A percentile compares a stretch with the other conserved stretches of the same genome.
phyloP scores from a whole-genome alignment of 805 yeast genomes.

The Candida schatavii region DNA sequence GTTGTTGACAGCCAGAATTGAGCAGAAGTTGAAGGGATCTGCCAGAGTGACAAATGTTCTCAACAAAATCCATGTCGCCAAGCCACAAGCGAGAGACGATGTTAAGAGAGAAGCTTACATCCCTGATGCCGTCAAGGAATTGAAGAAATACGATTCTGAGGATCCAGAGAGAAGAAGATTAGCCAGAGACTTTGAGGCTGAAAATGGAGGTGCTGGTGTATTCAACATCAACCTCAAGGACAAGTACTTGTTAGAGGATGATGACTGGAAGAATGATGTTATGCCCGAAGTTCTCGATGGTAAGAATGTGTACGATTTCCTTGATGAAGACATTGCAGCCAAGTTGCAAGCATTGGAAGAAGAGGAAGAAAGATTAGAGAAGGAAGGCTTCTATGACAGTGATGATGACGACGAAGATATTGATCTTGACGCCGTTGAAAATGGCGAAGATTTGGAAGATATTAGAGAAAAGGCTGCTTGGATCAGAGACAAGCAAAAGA shows the following conservation, averaged over 20 bases:
- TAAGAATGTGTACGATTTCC: constrained; percentile 93
- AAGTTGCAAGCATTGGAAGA: constrained; percentile 94
- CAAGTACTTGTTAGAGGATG: constrained; percentile 87
- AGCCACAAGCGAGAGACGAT: constrained; percentile 87
- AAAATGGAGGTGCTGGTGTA: constrained; percentile 99
- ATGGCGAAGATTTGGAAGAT: constrained; percentile 63
- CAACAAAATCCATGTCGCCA: constrained; percentile 93
- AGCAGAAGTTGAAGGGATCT: constrained; percentile 91
- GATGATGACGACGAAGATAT: constrained; percentile 52
- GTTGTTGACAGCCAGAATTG: constrained; percentile 90
- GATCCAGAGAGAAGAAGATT: constrained; percentile 82
- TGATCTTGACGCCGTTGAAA: constrained; percentile 21
- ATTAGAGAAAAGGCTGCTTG: constrained; percentile 85
- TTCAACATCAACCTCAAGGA: constrained; percentile 91
- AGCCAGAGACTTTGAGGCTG: constrained; percentile 87
- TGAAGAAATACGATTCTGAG: constrained; percentile 67
- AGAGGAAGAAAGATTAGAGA: constrained; percentile 91
- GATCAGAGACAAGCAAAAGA: constrained; percentile 94
- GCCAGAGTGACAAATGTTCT: constrained; percentile 84
- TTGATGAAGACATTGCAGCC: constrained; percentile 92
- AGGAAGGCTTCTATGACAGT: constrained; percentile 93
- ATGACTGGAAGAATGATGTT: constrained; percentile 94
- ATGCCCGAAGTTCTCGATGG: constrained; percentile 98
- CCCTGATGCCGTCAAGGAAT: constrained; percentile 68
- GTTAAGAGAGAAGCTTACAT: constrained; percentile 73